Percentiles rank a stretch among this genome's conserved stretches.
Evolutionary conservation across 2,329 filamentous ascomycete genomes (phyloP).

Genomic region (Scedosporium aurantiacum): DNA sequence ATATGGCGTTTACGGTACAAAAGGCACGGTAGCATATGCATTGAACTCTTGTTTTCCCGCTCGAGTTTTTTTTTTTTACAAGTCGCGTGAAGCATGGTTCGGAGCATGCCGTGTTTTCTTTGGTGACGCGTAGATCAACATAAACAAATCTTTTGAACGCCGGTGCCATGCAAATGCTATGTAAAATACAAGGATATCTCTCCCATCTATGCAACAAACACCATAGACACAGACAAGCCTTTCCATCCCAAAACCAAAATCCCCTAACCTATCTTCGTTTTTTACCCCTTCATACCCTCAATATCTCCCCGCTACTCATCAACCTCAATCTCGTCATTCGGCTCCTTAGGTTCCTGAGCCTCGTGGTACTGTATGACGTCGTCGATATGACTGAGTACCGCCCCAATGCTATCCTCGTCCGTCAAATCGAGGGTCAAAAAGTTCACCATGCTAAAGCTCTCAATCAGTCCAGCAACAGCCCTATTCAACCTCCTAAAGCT

Average conservation of each 20-base stretch:
- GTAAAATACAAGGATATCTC: neutral
- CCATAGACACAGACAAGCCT: neutral
- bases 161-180: slow-evolving; percentile 3
- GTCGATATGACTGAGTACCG: slow-evolving; percentile 82
- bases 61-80: neutral
- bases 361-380: slow-evolving; percentile 91
- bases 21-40: neutral
- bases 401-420: slow-evolving; percentile 81
- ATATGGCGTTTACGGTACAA: neutral
- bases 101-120: too few relatives aligned
- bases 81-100: too few relatives aligned
- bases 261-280: neutral
- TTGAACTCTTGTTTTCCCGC: neutral
- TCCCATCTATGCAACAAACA: neutral
- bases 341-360: slow-evolving; percentile 81
- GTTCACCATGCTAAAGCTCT: slow-evolving; percentile 96
- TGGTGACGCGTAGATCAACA: too few relatives aligned
- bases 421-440: slow-evolving; percentile 84
- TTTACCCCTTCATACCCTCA: neutral
- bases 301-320: slow-evolving; percentile 16
- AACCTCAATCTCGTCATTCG: slow-evolving; percentile 45
- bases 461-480: slow-evolving; percentile 82
- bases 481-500: slow-evolving; percentile 76
- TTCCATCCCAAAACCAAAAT: neutral
- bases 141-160: slow-evolving; percentile 2